Conservation (phyloP, 495 filamentous ascomycete species). For the Lineolata rhizophorae region DNA sequence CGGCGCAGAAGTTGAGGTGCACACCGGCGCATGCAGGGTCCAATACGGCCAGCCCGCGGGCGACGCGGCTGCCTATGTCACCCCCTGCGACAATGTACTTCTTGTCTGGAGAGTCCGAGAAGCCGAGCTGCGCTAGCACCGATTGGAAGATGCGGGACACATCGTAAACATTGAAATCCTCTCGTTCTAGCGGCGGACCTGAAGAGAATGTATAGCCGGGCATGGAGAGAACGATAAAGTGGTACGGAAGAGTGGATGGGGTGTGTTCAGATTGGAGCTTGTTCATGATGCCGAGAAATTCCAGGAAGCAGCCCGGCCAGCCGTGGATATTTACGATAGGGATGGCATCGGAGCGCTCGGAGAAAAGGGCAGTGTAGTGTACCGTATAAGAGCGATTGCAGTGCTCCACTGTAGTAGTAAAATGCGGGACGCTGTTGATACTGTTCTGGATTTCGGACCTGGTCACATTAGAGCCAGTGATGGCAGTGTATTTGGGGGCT, state of each 20-base stretch:
- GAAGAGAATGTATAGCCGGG: slow-evolving; percentile 39
- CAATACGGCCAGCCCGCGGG: slow-evolving; percentile 20
- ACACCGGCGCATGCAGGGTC: slow-evolving; percentile 21
- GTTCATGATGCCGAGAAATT: slow-evolving; percentile 25
- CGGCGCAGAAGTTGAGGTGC: too few relatives aligned
- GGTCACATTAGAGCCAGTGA: too few relatives aligned
- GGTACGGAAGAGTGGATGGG: slow-evolving; percentile 32
- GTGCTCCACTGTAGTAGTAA: too few relatives aligned
- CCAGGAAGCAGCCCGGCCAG: slow-evolving; percentile 11
- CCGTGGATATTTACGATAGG: neutral
- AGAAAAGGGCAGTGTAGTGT: neutral
- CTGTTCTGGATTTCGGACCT: too few relatives aligned
- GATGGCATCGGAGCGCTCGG: neutral
- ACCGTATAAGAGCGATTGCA: too few relatives aligned
- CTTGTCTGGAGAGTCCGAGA: too few relatives aligned
- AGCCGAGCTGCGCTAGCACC: slow-evolving; percentile 37
- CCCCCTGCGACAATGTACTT: slow-evolving; percentile 47
- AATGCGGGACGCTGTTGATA: too few relatives aligned
- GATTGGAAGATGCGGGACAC: slow-evolving; percentile 17
- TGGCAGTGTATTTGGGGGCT: too few relatives aligned
- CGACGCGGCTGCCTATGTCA: slow-evolving; percentile 36
- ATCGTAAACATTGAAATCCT: slow-evolving; percentile 22
- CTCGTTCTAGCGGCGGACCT: slow-evolving; percentile 22
- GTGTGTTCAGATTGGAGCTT: slow-evolving; percentile 26
- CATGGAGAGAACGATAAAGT: slow-evolving; percentile 38